Evolutionary conservation across 495 filamentous ascomycete species (phyloP), one percentile per base, ranked within the genome.

Genomic region (Umbilicaria muhlenbergii): DNA sequence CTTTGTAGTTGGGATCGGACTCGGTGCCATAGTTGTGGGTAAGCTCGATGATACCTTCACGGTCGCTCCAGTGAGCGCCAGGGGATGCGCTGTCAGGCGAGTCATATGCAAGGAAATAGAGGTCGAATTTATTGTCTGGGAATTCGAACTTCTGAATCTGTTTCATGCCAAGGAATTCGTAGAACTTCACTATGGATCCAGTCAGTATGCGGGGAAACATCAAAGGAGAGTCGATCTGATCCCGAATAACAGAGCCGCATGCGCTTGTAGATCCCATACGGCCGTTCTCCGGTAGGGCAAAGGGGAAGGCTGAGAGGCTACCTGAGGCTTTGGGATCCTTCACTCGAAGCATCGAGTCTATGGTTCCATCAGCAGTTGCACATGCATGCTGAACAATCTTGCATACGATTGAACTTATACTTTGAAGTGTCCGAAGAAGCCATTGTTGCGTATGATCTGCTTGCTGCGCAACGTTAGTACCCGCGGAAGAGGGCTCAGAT

Each of bases 21-120:
- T 96, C 91, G 13, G 87, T 95, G 54, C 91, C 91, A 61, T 94
- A 83, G 70, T 95, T 95, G 71, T 98, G 91, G 43, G 86, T 94
- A 46, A 98, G 77, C 58, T 98, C 91, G 51, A 98, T 73, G 16
- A 94, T 67, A 31, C 83, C 89, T 53, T 94, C 79, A 42, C 89
- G 83, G 61, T 92, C 84, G 44, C 79, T 85, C 62, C 78, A 80
- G 54, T 71, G 71, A 49, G 70, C 71, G 46, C 72, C 79, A 31
- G 57, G 58, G 3, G 77, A 81, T 32, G 66, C 59, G 18, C 83
- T 75, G 16, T 64, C 59, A 4, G 81, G 68, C 3, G 65, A 64
- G 60, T 88, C 79, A 64, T 81, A 86, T 37, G 73, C 80, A 34
- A 89, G 70, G 66, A 88, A 87, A 67, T 86, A 88, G 46, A 94